A percentile compares a stretch with the other conserved stretches of the same genome.
phyloP scores from a whole-genome alignment of 2,329 filamentous ascomycete species.

The Orbilia oligospora region DNA sequence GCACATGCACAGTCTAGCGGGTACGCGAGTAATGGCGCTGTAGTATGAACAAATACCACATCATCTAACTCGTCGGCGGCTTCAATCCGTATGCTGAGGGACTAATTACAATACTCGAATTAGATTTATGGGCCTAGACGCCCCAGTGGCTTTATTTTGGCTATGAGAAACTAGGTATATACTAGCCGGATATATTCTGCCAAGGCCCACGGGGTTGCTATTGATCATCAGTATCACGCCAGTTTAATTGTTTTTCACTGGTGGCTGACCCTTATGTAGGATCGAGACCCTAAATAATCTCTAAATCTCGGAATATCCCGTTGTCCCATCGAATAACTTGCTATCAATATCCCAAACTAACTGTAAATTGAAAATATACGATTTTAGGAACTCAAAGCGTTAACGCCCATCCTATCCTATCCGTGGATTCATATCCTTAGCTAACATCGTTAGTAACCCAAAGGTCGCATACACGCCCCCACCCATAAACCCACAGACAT shows the following conservation, averaged over 20 bases:
- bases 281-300: not conserved
- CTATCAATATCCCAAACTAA: not conserved
- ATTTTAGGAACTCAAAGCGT: not conserved
- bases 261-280: not conserved
- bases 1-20: slow-evolving; percentile 4
- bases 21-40: slow-evolving; percentile 16
- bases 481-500: slow-evolving; percentile 38
- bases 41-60: slow-evolving; percentile 2
- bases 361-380: not conserved
- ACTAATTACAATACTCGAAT: not conserved
- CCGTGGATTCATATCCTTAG: slow-evolving; percentile 17
- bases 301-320: not conserved
- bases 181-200: not conserved
- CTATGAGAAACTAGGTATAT: not conserved
- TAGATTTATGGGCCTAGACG: slow-evolving; percentile 4
- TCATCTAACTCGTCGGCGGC: not conserved
- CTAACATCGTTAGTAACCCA: slow-evolving; percentile 37
- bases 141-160: not conserved
- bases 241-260: not conserved
- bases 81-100: not conserved
- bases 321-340: not conserved
- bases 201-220: not conserved
- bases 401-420: not conserved
- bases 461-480: slow-evolving; percentile 43
- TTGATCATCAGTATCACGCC: not conserved